A percentile compares a stretch with the other conserved stretches of the same genome.
Evolutionary conservation across 139 green algal species (phyloP).

Genomic region (Chlamydomonas schloesseri): DNA sequence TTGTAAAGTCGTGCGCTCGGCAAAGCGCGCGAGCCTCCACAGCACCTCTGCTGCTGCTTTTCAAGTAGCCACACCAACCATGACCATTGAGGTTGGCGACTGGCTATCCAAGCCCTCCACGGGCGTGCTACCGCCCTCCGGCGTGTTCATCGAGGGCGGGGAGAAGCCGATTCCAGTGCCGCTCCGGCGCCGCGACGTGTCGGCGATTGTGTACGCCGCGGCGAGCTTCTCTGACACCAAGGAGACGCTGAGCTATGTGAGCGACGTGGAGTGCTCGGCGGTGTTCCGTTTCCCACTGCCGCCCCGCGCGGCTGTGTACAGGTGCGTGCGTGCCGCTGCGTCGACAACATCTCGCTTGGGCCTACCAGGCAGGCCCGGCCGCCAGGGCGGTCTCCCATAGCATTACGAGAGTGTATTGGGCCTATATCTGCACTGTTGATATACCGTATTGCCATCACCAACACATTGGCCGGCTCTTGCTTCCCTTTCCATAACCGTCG

Average conservation of each 20-base stretch:
- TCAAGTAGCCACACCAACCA: not conserved
- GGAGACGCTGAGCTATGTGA: slow-evolving; percentile 37
- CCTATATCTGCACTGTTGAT: too few species aligned
- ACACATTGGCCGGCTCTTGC: too few species aligned
- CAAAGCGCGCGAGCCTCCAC: too few species aligned
- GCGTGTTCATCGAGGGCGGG: not conserved
- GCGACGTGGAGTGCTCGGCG: slow-evolving; percentile 37
- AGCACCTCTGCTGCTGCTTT: too few species aligned
- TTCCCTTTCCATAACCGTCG: too few species aligned
- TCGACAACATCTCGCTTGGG: too few species aligned
- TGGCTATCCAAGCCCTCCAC: not conserved
- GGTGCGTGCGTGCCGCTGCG: not conserved
- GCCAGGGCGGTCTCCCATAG: too few species aligned
- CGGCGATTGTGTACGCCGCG: slow-evolving; percentile 4
- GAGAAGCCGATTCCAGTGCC: not conserved
- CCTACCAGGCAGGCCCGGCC: too few species aligned
- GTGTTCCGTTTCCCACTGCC: slow-evolving; percentile 52
- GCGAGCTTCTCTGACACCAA: slow-evolving; percentile 22
- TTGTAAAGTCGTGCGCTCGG: too few species aligned
- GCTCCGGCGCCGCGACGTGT: slow-evolving; percentile 17
- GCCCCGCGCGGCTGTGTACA: slow-evolving; percentile 29
- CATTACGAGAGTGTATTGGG: too few species aligned
- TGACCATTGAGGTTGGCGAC: slow-evolving; percentile 25
- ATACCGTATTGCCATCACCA: too few species aligned
- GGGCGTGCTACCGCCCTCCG: not conserved